Evolutionary conservation across 2,329 filamentous ascomycete species (phyloP).

Genomic region (Neodidymelliopsis sp.): DNA sequence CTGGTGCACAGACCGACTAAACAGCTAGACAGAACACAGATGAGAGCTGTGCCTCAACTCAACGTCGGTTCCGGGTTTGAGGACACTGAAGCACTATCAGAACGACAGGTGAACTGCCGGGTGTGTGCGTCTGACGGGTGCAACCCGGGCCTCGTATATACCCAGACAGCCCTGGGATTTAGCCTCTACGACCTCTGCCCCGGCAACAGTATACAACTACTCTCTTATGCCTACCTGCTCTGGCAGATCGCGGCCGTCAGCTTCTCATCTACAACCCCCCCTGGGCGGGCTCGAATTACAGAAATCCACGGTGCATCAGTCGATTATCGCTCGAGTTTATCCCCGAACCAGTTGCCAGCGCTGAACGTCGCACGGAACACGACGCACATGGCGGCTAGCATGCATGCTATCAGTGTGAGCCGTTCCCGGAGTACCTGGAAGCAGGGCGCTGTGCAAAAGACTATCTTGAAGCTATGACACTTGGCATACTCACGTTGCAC

Average conservation of each 20-base stretch:
- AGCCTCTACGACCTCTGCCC: constrained; percentile 42
- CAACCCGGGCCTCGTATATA: constrained; percentile 17
- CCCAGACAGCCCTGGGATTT: constrained; percentile 35
- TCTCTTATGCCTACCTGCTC: not conserved
- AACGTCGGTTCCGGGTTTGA: constrained; percentile 46
- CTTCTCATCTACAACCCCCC: not conserved
- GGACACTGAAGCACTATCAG: constrained; percentile 27
- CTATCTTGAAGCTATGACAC: constrained; percentile 23
- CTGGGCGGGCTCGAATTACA: not conserved
- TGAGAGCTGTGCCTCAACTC: constrained; percentile 38
- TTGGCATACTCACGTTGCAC: constrained; percentile 38
- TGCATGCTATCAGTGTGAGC: constrained; percentile 19
- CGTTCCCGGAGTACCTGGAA: constrained; percentile 27
- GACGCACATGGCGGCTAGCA: constrained; percentile 44
- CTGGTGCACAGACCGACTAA: constrained; percentile 38
- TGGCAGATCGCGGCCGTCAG: not conserved
- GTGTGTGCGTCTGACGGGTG: constrained; percentile 33
- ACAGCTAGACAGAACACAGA: constrained; percentile 38
- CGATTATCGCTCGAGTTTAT: not conserved
- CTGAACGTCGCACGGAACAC: constrained; percentile 35
- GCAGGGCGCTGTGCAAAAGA: constrained; percentile 27
- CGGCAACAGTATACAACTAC: constrained; percentile 3
- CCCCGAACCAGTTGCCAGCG: constrained; percentile 9
- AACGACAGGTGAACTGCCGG: constrained; percentile 37
- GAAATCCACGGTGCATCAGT: not conserved